Conservation (phyloP, 2,329 filamentous ascomycete species). For the Cladosporium sp. region DNA sequence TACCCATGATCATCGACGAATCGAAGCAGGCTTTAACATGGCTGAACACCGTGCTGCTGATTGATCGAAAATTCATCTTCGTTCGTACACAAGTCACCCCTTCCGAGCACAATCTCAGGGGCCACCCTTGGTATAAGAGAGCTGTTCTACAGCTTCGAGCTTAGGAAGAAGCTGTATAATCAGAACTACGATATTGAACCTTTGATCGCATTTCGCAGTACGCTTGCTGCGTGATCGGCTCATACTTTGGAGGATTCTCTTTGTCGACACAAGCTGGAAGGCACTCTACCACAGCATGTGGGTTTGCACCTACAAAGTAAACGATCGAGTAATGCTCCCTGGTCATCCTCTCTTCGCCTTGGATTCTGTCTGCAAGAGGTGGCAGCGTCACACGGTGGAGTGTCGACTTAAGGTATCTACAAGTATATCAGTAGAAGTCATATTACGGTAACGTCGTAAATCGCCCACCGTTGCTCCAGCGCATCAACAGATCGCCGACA, state of each 20-base stretch:
- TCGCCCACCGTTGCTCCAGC: constrained; percentile 38
- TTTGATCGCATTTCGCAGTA: constrained; percentile 38
- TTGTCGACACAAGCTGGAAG: constrained; percentile 38
- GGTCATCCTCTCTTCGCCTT: constrained; percentile 32
- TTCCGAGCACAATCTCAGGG: neutral
- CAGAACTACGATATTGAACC: constrained; percentile 19
- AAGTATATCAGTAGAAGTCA: neutral
- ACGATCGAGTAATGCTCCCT: constrained; percentile 43
- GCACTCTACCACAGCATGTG: constrained; percentile 42
- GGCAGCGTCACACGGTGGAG: constrained; percentile 43
- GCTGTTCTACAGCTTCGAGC: neutral
- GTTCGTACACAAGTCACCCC: neutral
- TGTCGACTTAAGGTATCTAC: constrained; percentile 39
- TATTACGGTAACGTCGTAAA: neutral
- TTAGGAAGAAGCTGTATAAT: neutral
- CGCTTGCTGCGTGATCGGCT: constrained; percentile 40
- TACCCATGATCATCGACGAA: neutral
- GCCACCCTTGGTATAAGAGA: neutral
- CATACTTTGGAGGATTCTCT: constrained; percentile 40
- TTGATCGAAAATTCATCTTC: neutral
- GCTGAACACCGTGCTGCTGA: neutral
- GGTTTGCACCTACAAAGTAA: constrained; percentile 43
- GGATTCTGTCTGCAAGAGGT: constrained; percentile 25
- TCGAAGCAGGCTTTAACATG: neutral
- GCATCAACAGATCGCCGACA: constrained; percentile 42